phyloP scores from a whole-genome alignment of 257 asterid species.

The Anisodus tanguticus region DNA sequence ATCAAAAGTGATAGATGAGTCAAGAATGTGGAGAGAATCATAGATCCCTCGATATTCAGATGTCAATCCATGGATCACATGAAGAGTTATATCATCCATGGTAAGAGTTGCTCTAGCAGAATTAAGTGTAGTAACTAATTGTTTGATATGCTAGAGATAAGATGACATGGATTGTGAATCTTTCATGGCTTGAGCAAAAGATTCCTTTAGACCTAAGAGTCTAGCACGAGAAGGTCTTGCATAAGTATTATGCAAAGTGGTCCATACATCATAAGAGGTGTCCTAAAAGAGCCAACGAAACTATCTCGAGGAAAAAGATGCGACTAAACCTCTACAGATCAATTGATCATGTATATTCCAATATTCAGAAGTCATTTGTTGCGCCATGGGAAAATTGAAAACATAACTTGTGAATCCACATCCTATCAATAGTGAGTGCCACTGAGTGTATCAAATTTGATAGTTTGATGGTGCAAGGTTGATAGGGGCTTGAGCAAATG shows the following conservation, averaged over 20 bases:
- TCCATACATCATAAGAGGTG: neutral
- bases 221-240: neutral
- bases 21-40: neutral
- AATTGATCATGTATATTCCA: neutral
- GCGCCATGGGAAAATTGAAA: neutral
- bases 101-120: too few relatives aligned
- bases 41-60: neutral
- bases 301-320: neutral
- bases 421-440: neutral
- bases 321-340: neutral
- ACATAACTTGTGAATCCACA: neutral
- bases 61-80: neutral
- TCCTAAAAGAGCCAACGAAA: neutral
- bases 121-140: too few relatives aligned
- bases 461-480: neutral
- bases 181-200: too few relatives aligned
- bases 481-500: neutral
- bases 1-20: neutral
- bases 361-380: neutral
- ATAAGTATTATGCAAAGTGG: neutral
- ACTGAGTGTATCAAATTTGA: neutral
- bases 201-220: neutral
- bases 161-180: too few relatives aligned
- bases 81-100: neutral
- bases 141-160: too few relatives aligned